phyloP scores from a whole-genome alignment of 176 grass and related monocot genomes.

The Guadua angustifolia region DNA sequence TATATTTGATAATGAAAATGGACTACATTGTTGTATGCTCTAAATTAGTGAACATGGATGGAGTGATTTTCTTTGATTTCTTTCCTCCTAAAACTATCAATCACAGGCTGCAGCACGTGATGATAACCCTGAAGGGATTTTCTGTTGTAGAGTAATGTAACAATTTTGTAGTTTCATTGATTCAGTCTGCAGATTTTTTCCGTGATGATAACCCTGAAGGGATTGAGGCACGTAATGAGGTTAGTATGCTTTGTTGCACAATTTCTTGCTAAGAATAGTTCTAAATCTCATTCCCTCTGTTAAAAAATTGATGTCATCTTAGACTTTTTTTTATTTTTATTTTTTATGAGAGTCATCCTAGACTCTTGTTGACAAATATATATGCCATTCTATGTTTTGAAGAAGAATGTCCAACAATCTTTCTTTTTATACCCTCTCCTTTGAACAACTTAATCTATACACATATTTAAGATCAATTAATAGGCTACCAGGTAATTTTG shows the following conservation, averaged over 20 bases:
- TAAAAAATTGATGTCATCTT: conserved; percentile 22
- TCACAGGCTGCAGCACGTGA: too few species aligned
- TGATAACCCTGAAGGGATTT: too few species aligned
- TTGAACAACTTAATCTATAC: conserved; percentile 8
- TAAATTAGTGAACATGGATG: too few species aligned
- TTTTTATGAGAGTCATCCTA: too few species aligned
- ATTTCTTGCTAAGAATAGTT: conserved; percentile 19
- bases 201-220: conserved; percentile 93
- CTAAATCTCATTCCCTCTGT: conserved; percentile 1
- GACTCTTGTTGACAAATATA: conserved; percentile 13
- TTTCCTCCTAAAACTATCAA: too few species aligned
- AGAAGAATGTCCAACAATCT: background rate
- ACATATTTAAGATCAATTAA: conserved; percentile 8
- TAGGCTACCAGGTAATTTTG: conserved; percentile 38
- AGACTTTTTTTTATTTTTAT: too few species aligned
- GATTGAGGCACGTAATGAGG: conserved; percentile 97
- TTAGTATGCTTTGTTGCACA: conserved; percentile 44
- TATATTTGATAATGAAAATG: too few species aligned
- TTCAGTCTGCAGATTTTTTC: conserved; percentile 93
- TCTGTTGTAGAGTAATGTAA: conserved; percentile 33
- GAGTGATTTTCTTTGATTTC: too few species aligned
- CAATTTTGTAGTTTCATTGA: conserved; percentile 41
- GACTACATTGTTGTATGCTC: too few species aligned
- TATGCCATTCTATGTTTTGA: background rate
- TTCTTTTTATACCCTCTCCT: conserved; percentile 11